Base-by-base conservation (phyloP, 108 stramenopile species). In the Nitzschia sp. region DNA sequence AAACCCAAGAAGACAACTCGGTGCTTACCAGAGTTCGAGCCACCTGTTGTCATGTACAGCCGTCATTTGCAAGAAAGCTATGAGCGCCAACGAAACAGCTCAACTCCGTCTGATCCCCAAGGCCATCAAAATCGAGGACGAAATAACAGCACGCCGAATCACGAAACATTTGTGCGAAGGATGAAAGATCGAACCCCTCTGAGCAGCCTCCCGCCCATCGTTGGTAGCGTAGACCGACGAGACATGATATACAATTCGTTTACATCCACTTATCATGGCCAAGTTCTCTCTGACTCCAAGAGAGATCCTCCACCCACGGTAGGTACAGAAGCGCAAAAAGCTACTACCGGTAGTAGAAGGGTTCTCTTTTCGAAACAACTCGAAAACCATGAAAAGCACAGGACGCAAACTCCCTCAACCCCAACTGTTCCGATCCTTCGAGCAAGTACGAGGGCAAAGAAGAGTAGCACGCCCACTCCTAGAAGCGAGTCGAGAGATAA, bases 381-480 rank as follows among this genome's bases (percentile, higher is more conserved):
- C 9, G 68, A 69, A 69, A 25, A 58, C 13, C 57, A 58, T 8
- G 57, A 56, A 19, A 69, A 69, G 45, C 55, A 57, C n/a, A 33
- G 28, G 28, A 17, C 46, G n/a, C 35, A 69, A 23, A 47, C 26
- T 58, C 17, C 30, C n/a, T 56, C 32, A 31, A 69, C 68, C 45
- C 67, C 67, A 57, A 68, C 54, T 19, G 44, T 33, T 44, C 57
- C 68, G 6, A 69, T 69, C 21, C 57, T 69, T 31, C 56, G 56
- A 21, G 22, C 36, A 19, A 23, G 52, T 21, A 23, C 15, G 11
- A 34, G 38, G 30, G 28, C 45, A n/a, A 53, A 17, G 19, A 56
- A 45, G 44, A 34, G 31, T 22, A 61, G 44, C 21, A 9, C 60
- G 19, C 36, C 35, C 11, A 50, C 48, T 19, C 48, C 48, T n/a